Evolutionary conservation across 148 eudicot species (phyloP).

Genomic region (Talinum fruticosum): DNA sequence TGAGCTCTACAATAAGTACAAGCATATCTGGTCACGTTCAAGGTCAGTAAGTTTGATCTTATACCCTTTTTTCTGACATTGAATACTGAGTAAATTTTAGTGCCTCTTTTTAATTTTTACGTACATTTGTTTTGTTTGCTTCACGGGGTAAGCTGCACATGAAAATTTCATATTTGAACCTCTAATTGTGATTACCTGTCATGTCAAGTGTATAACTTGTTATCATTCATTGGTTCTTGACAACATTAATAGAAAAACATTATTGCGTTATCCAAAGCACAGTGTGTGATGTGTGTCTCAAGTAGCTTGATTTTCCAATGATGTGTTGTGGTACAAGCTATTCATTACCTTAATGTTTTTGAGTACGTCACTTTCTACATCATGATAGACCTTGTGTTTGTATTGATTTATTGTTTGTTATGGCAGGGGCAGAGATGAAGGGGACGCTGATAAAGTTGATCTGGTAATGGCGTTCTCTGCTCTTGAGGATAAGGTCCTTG

Average conservation of each 20-base stretch:
- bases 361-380: neutral
- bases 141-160: constrained; percentile 1
- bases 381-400: constrained; percentile 2
- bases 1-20: constrained; percentile 77
- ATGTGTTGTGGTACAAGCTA: neutral
- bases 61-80: neutral
- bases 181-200: neutral
- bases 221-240: neutral
- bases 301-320: neutral
- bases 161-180: neutral
- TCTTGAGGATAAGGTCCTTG: constrained; percentile 91
- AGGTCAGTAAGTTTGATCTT: constrained; percentile 40
- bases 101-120: neutral
- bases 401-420: neutral
- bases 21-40: constrained; percentile 65
- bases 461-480: constrained; percentile 72
- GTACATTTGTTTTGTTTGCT: constrained; percentile 3
- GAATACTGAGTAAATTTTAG: neutral
- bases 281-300: neutral
- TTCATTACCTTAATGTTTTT: neutral
- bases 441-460: constrained; percentile 72
- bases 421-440: constrained; percentile 70
- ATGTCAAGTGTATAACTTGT: neutral
- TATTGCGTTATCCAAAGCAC: neutral
- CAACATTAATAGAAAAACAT: neutral